These are phyloP conservation scores for Croton laevigatus DNA, from an alignment of 441 rosid genomes.

Conservation along the genomic window DNA sequence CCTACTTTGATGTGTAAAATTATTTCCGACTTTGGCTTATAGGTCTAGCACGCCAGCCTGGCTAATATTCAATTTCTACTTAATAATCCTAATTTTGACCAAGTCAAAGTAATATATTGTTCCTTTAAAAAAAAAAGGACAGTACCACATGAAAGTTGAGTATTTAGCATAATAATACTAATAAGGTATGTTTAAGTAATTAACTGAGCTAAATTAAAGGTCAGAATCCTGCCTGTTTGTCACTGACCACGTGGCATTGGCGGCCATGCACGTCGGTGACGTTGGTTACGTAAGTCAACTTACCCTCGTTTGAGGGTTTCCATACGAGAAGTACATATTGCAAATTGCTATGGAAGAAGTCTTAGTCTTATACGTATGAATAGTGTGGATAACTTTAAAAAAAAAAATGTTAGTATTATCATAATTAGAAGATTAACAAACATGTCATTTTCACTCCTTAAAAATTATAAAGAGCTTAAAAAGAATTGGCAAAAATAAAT, in stretches of 20 bases:
- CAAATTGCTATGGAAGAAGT: not conserved
- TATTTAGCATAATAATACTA: not conserved
- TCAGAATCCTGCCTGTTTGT: not conserved
- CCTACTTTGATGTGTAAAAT: no score
- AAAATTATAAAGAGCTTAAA: no score
- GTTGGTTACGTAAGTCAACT: slow-evolving; percentile 24
- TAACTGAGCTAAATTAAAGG: not conserved
- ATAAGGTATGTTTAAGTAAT: not conserved
- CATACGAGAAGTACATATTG: not conserved
- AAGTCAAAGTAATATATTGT: not conserved
- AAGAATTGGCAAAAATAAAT: no score
- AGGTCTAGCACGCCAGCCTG: not conserved
- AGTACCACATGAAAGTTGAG: not conserved
- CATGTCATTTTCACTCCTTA: no score
- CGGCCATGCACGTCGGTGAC: slow-evolving; percentile 26
- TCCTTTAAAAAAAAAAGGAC: not conserved
- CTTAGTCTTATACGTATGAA: not conserved
- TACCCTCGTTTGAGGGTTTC: slow-evolving; percentile 28
- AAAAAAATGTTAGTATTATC: no score
- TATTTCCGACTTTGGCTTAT: no score
- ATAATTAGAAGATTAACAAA: no score
- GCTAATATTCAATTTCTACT: not conserved
- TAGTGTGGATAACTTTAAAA: not conserved
- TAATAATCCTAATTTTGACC: not conserved
- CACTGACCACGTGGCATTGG: slow-evolving; percentile 10